A percentile compares a stretch with the other conserved stretches of the same genome.
Evolutionary conservation across 345 rosid species (phyloP).

Genomic region (Fremontodendron californicum): DNA sequence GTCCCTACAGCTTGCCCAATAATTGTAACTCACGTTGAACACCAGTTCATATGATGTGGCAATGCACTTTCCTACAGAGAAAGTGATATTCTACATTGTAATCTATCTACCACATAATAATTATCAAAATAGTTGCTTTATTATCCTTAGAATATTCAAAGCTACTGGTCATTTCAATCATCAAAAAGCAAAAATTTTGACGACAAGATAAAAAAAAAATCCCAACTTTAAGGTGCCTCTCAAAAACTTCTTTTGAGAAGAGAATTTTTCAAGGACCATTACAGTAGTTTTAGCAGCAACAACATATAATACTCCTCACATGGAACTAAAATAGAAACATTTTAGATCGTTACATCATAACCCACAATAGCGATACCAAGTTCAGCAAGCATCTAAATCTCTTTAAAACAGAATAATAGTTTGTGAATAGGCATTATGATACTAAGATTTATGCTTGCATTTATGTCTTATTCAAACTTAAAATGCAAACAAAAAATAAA

Average conservation of each 20-base stretch:
- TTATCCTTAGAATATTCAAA: neutral
- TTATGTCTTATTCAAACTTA: neutral
- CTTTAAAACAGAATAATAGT: neutral
- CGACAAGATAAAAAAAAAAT: constrained; percentile 1
- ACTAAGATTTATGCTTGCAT: neutral
- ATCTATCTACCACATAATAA: constrained; percentile 22
- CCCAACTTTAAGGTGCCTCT: neutral
- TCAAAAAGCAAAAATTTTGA: neutral
- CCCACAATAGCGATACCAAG: neutral
- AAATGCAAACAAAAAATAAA: neutral
- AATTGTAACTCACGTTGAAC: constrained; percentile 1
- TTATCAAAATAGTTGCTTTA: neutral
- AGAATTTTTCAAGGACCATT: neutral
- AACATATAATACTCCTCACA: neutral
- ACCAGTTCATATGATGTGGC: constrained; percentile 19
- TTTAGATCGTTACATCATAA: neutral
- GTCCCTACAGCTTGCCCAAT: constrained; percentile 25
- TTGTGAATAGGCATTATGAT: neutral
- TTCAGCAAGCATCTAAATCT: neutral
- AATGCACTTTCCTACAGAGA: constrained; percentile 16
- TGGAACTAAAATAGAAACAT: neutral
- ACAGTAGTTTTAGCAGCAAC: neutral
- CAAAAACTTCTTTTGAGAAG: neutral
- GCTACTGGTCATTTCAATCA: constrained; percentile 7
- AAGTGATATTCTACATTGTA: constrained; percentile 14